Conservation (phyloP, 495 filamentous ascomycete species). For the Terfezia claveryi region DNA sequence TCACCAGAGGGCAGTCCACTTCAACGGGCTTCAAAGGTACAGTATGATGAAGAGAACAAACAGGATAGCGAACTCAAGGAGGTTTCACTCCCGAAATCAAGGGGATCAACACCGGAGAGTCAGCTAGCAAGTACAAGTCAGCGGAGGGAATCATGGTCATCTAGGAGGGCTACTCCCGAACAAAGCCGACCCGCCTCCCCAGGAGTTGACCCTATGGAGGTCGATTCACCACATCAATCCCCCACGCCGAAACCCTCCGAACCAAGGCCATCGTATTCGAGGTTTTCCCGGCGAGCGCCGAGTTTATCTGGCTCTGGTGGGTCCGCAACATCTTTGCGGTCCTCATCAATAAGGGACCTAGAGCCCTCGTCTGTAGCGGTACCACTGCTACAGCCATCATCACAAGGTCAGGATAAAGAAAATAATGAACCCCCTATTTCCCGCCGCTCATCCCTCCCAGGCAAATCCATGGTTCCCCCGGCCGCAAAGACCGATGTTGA, state of each 20-base stretch:
- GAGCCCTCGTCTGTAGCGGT: too few species aligned
- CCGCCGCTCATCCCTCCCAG: background rate
- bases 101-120: conserved; percentile 3
- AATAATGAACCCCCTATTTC: background rate
- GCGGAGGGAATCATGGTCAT: conserved; percentile 10
- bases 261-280: background rate
- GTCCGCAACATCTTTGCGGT: too few species aligned
- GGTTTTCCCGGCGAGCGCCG: background rate
- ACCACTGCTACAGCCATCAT: too few species aligned
- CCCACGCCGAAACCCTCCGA: background rate
- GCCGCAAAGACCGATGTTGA: background rate
- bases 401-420: background rate
- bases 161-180: conserved; percentile 11
- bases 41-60: too few species aligned
- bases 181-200: too few species aligned
- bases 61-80: background rate
- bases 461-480: too few species aligned
- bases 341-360: too few species aligned
- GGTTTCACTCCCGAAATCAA: background rate
- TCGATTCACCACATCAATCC: too few species aligned
- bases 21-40: too few species aligned
- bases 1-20: too few species aligned
- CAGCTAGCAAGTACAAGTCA: background rate
- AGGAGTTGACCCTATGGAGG: too few species aligned
- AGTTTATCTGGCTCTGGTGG: background rate